Conservation (phyloP, 1,284 basidiomycete species). For the Polyporus tsugae region DNA sequence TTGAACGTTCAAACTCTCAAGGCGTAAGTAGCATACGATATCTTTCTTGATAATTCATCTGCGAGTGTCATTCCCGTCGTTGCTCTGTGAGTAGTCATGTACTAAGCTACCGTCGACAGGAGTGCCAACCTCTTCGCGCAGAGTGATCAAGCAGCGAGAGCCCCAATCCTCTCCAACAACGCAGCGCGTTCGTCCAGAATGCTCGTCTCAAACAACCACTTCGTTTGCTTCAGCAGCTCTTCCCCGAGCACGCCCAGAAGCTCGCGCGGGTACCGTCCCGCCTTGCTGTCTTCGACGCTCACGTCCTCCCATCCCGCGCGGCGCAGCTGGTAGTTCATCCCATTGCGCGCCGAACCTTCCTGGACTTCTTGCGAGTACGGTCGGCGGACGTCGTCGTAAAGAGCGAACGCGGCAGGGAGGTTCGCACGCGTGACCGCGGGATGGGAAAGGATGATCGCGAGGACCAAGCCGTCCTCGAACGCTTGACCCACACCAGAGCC, state of each 20-base stretch:
- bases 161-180: neutral
- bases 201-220: neutral
- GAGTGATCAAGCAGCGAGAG: neutral
- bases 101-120: too few species aligned
- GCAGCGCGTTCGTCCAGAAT: conserved; percentile 25
- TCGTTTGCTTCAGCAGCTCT: neutral
- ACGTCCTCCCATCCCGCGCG: conserved; percentile 7
- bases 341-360: conserved; percentile 12
- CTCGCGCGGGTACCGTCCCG: conserved; percentile 14
- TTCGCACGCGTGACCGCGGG: conserved; percentile 37
- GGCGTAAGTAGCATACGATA: too few species aligned
- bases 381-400: conserved; percentile 48
- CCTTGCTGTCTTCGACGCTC: conserved; percentile 15
- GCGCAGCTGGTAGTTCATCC: conserved; percentile 7
- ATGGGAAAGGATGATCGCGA: conserved; percentile 45
- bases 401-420: conserved; percentile 39
- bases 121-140: too few species aligned
- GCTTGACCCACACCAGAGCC: conserved; percentile 50
- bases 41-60: too few species aligned
- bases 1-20: too few species aligned
- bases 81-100: too few species aligned
- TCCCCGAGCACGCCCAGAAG: conserved; percentile 1
- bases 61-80: too few species aligned
- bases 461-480: conserved; percentile 40
- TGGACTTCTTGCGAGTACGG: conserved; percentile 25